Evolutionary conservation across 352 stramenopile genomes (phyloP), one percentile per base, ranked within the genome.

Genomic region (Pythium aphanidermatum): DNA sequence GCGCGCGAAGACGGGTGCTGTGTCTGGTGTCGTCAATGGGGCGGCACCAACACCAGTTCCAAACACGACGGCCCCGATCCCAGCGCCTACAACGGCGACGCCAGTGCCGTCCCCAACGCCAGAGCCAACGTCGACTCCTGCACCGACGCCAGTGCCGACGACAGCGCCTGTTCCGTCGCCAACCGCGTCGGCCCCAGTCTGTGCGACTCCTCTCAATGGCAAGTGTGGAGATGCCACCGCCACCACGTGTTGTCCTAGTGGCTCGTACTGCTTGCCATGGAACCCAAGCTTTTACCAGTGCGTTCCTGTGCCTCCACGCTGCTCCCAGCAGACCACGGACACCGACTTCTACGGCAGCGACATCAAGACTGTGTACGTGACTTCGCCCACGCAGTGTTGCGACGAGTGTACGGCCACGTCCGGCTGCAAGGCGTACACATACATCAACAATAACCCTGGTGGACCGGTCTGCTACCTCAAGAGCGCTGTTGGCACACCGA

Each of bases 341-440:
- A 52, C 55, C 19, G 63, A 72, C 45, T 65, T 65, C 20, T 68
- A 63, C 27, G 63, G 65, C 19, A 63, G 58, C 30, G 63, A 83
- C 49, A 60, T 83, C 28, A 58, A 64, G 41, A 63, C 60, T 0
- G 45, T 79, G 19, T 68, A 70, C 40, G 57, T 58, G 11, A 52
- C 60, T 10, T 44, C 60, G 29, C 65, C 67, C 24, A 51, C 33
- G n/a, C 54, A 69, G 2, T 83, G 68, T 44, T 78, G 70, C 32
- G 60, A 51, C 20, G 47, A 52, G 25, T 73, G 63, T 28, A 32
- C 47, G 20, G 37, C 24, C 10, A 78, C 64, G 21, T 23, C 35
- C 16, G 62, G 56, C 21, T 77, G 70, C 37, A 55, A 68, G 26
- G 70, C 61, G 17, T 78, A 78, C 64, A 78, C 70, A 17, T 82